Base-by-base conservation (phyloP, 768 basidiomycete genomes). In the Lentinula guzmanii region DNA sequence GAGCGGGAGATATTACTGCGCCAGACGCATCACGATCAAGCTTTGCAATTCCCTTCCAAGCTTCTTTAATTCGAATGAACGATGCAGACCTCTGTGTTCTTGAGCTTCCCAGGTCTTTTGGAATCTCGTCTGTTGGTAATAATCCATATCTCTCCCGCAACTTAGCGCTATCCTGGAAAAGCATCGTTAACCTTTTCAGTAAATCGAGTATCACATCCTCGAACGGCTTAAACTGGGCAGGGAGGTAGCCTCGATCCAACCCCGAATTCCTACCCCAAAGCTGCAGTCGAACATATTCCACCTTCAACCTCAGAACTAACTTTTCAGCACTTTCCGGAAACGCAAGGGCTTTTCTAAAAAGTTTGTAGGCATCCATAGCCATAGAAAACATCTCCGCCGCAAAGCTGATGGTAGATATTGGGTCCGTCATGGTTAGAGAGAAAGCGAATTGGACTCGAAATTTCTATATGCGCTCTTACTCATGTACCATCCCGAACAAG, bases 181-280 rank as follows among this genome's bases (percentile, higher is more conserved):
- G 37, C 54, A 39, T 43, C n/a, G 18, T 24, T 35, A 56, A 56
- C 37, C 54, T 56, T 43, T 31, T 54, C 18, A 63, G 24, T 13
- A 63, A 37, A 7, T 59, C 52, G n/a, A 63, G 4, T 11, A 63
- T 54, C 10, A 63, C 24, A 33, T 52, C 51, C 24, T 59, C 62
- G 21, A 63, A 59, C 5, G 58, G 62, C 16, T 37, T 16, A 8
- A 63, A 57, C 7, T 45, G 54, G 16, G 39, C 28, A 21, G 45
- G 31, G 21, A 63, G 28, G 4, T 41, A 21, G 7, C 59, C 58
- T 24, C 50, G 53, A 24, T 58, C 62, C 18, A 59, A 58, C 2
- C 62, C 62, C 10, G 62, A 63, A 55, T 59, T 63, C 13, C 58
- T 48, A 24, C 62, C 62, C 62, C 62, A 63, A 13, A 63, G 58